Percentiles rank a stretch among this genome's conserved stretches.
These are phyloP conservation scores for Borovskyia barvae DNA, from an alignment of 208 protist genomes.

Conservation along the genomic window DNA sequence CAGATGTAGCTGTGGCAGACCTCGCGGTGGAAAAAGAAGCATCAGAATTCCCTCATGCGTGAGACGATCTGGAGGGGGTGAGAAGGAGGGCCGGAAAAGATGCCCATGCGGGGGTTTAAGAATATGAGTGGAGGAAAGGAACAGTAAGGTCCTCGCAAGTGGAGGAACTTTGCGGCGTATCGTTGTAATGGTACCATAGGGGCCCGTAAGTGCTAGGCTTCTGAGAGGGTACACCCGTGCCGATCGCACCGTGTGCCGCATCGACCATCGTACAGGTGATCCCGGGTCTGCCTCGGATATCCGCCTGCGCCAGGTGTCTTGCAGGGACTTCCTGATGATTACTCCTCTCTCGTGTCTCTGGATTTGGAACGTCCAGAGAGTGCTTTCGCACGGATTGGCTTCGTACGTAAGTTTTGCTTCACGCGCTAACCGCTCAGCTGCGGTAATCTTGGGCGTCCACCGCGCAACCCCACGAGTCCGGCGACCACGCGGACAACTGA, in stretches of 20 bases:
- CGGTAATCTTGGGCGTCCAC: not conserved
- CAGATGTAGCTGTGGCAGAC: not conserved
- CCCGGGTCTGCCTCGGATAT: not conserved
- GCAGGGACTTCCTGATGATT: not conserved
- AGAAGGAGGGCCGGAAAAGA: not conserved
- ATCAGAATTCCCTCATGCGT: not conserved
- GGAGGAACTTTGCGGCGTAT: not conserved
- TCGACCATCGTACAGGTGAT: not conserved
- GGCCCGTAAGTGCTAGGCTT: not conserved
- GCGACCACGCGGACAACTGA: not conserved
- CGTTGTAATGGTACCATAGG: not conserved
- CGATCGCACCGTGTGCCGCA: not conserved
- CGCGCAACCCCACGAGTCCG: not conserved
- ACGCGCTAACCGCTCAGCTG: not conserved
- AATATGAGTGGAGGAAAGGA: not conserved
- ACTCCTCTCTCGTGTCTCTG: not conserved
- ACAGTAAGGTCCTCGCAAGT: not conserved
- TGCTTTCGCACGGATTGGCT: not conserved
- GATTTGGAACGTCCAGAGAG: not conserved
- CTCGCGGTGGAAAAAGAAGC: not conserved
- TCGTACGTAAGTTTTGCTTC: not conserved
- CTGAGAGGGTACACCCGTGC: not conserved
- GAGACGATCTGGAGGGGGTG: not conserved
- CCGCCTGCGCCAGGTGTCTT: not conserved
- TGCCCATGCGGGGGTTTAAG: not conserved